A percentile compares a stretch with the other conserved stretches of the same genome.
phyloP scores from a whole-genome alignment of 1,284 basidiomycete genomes.

The Thelephora terrestris region DNA sequence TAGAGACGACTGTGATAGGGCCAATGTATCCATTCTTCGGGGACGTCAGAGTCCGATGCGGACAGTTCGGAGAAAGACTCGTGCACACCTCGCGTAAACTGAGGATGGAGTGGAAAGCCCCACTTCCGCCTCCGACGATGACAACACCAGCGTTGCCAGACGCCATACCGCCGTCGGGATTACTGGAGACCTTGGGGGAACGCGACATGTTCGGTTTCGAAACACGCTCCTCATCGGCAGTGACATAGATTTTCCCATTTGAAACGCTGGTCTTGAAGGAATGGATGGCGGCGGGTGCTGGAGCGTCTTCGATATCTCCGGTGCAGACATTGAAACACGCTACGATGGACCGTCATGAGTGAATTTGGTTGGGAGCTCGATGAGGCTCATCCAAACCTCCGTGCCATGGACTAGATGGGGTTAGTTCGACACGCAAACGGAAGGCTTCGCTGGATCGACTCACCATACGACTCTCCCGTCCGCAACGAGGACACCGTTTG shows the following conservation, averaged over 20 bases:
- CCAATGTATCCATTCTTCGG: constrained; percentile 67
- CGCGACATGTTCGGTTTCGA: constrained; percentile 61
- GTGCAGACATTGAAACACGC: constrained; percentile 86
- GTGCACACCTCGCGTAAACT: constrained; percentile 65
- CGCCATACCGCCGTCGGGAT: not conserved
- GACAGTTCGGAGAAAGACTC: not conserved
- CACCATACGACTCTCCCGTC: constrained; percentile 77
- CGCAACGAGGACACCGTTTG: constrained; percentile 72
- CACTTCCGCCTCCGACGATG: constrained; percentile 84
- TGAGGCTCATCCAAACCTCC: constrained; percentile 50
- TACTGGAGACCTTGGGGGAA: constrained; percentile 34
- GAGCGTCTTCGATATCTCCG: constrained; percentile 83
- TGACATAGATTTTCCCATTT: constrained; percentile 76
- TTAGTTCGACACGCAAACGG: constrained; percentile 2
- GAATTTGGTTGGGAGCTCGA: not conserved
- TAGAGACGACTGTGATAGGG: constrained; percentile 71
- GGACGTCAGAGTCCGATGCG: not conserved
- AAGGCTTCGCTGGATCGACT: constrained; percentile 13
- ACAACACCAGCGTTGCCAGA: constrained; percentile 47
- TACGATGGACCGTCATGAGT: constrained; percentile 15
- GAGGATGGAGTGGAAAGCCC: constrained; percentile 73
- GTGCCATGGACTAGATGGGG: constrained; percentile 69
- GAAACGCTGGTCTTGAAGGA: constrained; percentile 66
- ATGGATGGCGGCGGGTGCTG: constrained; percentile 79
- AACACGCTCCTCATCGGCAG: constrained; percentile 61